A percentile compares a stretch with the other conserved stretches of the same genome.
These are phyloP conservation scores for Neurospora sp. DNA, from an alignment of 495 filamentous ascomycete species.

Conservation along the genomic window DNA sequence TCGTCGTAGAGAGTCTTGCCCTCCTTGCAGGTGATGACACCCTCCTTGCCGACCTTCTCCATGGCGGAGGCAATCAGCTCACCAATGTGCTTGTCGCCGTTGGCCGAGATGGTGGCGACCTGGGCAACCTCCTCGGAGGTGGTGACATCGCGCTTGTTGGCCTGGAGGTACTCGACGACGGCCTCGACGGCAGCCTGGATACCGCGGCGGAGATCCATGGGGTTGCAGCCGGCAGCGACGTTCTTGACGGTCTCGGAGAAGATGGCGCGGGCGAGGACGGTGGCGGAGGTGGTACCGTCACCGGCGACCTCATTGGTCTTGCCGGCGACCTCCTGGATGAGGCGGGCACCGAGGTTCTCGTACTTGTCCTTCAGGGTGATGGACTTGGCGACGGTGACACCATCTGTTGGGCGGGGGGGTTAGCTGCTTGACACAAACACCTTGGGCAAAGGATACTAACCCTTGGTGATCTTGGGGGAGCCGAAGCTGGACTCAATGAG, in stretches of 20 bases:
- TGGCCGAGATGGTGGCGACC: constrained; percentile 95
- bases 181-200: constrained; percentile 94
- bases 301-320: constrained; percentile 99
- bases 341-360: constrained; percentile 94
- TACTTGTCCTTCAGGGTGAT: constrained; percentile 97
- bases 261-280: constrained; percentile 93
- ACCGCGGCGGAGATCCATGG: constrained; percentile 94
- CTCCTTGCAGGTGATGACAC: constrained; percentile 99
- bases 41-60: constrained; percentile 99
- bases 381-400: constrained; percentile 88
- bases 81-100: constrained; percentile 93
- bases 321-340: constrained; percentile 94
- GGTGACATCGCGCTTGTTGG: constrained; percentile 93
- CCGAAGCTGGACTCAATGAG: constrained; percentile 96
- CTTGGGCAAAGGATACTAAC: constrained; percentile 36
- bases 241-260: constrained; percentile 99
- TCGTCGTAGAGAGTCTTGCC: constrained; percentile 98
- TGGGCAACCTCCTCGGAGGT: constrained; percentile 95
- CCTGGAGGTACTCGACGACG: constrained; percentile 84
- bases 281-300: constrained; percentile 97
- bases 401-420: constrained; percentile 47
- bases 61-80: constrained; percentile 94
- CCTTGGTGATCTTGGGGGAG: constrained; percentile 98
- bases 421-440: background rate
- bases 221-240: constrained; percentile 97